These are phyloP conservation scores for Hymenochaete sp. DNA, from an alignment of 1,284 basidiomycete species.

Conservation along the genomic window DNA sequence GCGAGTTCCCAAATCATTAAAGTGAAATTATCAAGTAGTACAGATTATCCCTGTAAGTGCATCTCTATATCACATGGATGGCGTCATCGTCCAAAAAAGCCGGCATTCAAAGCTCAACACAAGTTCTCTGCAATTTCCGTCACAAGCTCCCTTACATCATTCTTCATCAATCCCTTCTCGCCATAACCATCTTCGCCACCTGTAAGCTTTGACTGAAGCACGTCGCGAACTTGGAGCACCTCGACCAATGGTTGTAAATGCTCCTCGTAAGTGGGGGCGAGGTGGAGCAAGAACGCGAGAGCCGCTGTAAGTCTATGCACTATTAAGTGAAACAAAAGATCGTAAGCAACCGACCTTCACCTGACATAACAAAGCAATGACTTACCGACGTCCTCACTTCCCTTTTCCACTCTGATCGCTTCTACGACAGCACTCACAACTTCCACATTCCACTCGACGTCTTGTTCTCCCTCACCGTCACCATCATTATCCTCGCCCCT, in stretches of 20 bases:
- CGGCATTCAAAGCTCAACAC: slow-evolving; percentile 22
- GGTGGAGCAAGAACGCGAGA: slow-evolving; percentile 61
- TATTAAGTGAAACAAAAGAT: slow-evolving; percentile 23
- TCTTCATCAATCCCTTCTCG: slow-evolving; percentile 47
- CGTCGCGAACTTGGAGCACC: slow-evolving; percentile 53
- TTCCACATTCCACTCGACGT: slow-evolving; percentile 80
- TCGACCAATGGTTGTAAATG: slow-evolving; percentile 53
- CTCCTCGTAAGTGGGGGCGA: slow-evolving; percentile 54
- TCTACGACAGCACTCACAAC: slow-evolving; percentile 71
- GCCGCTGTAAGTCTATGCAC: slow-evolving; percentile 76
- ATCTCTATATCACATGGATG: neutral
- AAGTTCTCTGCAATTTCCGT: slow-evolving; percentile 53
- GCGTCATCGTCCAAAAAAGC: neutral
- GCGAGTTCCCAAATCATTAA: no score
- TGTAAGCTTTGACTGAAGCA: slow-evolving; percentile 44
- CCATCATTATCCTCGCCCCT: slow-evolving; percentile 22
- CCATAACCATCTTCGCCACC: slow-evolving; percentile 37
- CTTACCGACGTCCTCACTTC: slow-evolving; percentile 74
- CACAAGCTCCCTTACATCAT: slow-evolving; percentile 52
- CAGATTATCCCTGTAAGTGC: neutral
- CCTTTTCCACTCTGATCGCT: slow-evolving; percentile 59
- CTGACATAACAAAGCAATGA: no score
- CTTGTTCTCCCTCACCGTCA: slow-evolving; percentile 35
- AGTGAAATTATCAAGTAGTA: neutral
- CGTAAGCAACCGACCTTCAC: no score